These are phyloP conservation scores for Apiospora malaysiana DNA, from an alignment of 2,329 filamentous ascomycete species.

Conservation along the genomic window DNA sequence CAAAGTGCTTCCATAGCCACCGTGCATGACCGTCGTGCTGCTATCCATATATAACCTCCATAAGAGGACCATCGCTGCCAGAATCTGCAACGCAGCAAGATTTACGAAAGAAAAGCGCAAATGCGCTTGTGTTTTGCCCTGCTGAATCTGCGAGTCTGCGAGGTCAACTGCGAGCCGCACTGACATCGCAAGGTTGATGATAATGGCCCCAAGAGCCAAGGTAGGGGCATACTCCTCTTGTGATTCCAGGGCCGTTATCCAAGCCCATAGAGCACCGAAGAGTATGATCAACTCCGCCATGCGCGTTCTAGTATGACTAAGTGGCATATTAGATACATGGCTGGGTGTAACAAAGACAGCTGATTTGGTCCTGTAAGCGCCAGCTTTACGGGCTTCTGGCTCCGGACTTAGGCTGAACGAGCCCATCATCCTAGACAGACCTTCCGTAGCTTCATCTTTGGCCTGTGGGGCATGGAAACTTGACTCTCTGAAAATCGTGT, in stretches of 20 bases:
- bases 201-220: slow-evolving; percentile 36
- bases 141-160: slow-evolving; percentile 34
- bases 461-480: slow-evolving; percentile 39
- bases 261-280: slow-evolving; percentile 33
- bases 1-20: slow-evolving; percentile 36
- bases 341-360: slow-evolving; percentile 5
- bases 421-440: slow-evolving; percentile 40
- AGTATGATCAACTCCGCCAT: slow-evolving; percentile 35
- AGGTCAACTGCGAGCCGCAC: slow-evolving; percentile 39
- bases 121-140: slow-evolving; percentile 31
- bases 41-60: slow-evolving; percentile 38
- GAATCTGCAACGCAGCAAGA: slow-evolving; percentile 35
- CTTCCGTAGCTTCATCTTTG: slow-evolving; percentile 39
- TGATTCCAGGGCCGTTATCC: slow-evolving; percentile 36
- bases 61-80: slow-evolving; percentile 34
- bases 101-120: slow-evolving; percentile 36
- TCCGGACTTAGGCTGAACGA: slow-evolving; percentile 41
- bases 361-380: neutral
- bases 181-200: slow-evolving; percentile 38
- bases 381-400: slow-evolving; percentile 27
- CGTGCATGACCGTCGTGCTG: slow-evolving; percentile 28
- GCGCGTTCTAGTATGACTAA: slow-evolving; percentile 30
- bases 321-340: neutral
- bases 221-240: slow-evolving; percentile 36
- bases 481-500: slow-evolving; percentile 22